Percentiles rank a stretch among this genome's conserved stretches.
These are phyloP conservation scores for Phialophora macrospora DNA, from an alignment of 2,329 filamentous ascomycete genomes.

Conservation along the genomic window DNA sequence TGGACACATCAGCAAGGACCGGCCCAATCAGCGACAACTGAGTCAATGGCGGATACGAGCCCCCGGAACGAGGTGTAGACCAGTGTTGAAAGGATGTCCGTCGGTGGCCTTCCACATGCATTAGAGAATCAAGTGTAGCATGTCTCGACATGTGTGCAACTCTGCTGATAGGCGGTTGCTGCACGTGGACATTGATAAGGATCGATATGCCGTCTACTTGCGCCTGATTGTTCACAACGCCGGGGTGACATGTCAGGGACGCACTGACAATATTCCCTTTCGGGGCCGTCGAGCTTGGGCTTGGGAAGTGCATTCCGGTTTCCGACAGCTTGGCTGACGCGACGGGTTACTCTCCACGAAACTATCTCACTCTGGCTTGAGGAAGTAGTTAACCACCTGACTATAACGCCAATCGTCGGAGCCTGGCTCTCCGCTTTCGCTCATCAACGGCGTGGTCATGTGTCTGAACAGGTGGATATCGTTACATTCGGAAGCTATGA, in stretches of 20 bases:
- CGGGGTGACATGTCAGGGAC: not conserved
- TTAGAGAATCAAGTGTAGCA: not conserved
- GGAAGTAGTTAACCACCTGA: not conserved
- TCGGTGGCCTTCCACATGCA: not conserved
- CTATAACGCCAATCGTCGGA: not conserved
- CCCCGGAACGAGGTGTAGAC: not conserved
- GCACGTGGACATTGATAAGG: not conserved
- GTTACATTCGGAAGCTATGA: slow-evolving; percentile 9
- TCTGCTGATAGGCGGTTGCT: not conserved
- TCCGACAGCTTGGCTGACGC: not conserved
- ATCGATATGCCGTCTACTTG: no score
- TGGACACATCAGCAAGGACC: not conserved
- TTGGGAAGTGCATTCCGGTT: not conserved
- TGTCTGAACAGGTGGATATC: slow-evolving; percentile 6
- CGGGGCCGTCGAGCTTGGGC: not conserved
- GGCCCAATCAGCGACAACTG: not conserved
- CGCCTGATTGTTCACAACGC: not conserved
- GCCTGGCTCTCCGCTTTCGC: not conserved
- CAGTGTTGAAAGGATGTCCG: not conserved
- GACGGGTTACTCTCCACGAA: not conserved
- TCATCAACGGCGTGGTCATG: slow-evolving; percentile 5
- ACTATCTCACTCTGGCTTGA: not conserved
- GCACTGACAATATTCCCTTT: not conserved
- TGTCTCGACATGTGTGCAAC: not conserved
- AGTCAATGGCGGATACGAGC: not conserved